Conservation (phyloP, 768 basidiomycete genomes). For the Collybiopsis confluens region DNA sequence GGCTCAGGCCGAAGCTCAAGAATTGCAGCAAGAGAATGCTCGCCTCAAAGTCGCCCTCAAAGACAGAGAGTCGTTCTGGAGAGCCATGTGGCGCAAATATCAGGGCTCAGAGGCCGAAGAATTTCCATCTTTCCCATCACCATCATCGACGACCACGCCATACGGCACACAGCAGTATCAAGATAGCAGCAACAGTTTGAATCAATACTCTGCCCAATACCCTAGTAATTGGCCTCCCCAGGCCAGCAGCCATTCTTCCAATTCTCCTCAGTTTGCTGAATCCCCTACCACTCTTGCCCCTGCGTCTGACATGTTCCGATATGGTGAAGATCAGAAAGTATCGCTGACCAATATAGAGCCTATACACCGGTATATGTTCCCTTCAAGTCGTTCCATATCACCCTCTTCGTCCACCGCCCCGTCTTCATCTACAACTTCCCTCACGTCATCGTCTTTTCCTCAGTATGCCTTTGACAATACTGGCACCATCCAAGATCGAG, state of each 20-base stretch:
- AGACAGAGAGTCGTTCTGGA: slow-evolving; percentile 75
- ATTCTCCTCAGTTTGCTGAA: slow-evolving; percentile 51
- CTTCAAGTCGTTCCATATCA: slow-evolving; percentile 68
- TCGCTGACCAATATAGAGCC: slow-evolving; percentile 46
- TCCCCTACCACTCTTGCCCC: slow-evolving; percentile 54
- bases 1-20: slow-evolving; percentile 54
- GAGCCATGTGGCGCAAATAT: slow-evolving; percentile 64
- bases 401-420: slow-evolving; percentile 59
- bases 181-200: slow-evolving; percentile 38
- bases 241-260: slow-evolving; percentile 38
- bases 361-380: slow-evolving; percentile 51
- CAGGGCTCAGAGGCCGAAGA: slow-evolving; percentile 51
- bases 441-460: slow-evolving; percentile 65
- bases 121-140: slow-evolving; percentile 34
- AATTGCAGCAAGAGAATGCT: slow-evolving; percentile 61
- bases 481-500: slow-evolving; percentile 41
- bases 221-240: slow-evolving; percentile 34
- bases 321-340: slow-evolving; percentile 55
- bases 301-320: slow-evolving; percentile 40
- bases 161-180: background rate
- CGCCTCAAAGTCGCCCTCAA: slow-evolving; percentile 60
- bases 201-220: slow-evolving; percentile 33
- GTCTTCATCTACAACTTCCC: slow-evolving; percentile 57
- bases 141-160: slow-evolving; percentile 24
- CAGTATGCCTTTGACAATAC: slow-evolving; percentile 55